Evolutionary conservation across 805 yeast species (phyloP).

Genomic region (Nakazawaea ambrosiae): DNA sequence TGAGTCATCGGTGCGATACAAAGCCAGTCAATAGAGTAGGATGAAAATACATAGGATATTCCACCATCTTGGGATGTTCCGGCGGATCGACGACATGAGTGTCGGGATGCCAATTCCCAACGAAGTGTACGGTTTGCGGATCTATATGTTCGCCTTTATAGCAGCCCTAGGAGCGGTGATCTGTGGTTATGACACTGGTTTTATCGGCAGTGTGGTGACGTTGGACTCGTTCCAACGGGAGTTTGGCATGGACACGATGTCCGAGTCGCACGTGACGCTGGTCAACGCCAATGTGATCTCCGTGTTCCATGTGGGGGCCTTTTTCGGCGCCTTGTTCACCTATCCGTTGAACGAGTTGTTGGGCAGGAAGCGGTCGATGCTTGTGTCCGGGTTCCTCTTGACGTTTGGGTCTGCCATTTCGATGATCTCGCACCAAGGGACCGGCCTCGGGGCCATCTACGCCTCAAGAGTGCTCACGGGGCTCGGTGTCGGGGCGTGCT

Average conservation of each 20-base stretch:
- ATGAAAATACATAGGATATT: not conserved
- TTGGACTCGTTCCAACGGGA: conserved; percentile 35
- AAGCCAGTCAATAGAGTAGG: no score
- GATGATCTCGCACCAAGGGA: conserved; percentile 22
- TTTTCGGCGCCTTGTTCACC: conserved; percentile 37
- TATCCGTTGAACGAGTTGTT: conserved; percentile 34
- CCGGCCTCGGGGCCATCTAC: conserved; percentile 38
- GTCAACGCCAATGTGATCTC: conserved; percentile 37
- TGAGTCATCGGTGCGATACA: no score
- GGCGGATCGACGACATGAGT: conserved; percentile 6
- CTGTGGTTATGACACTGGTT: conserved; percentile 51
- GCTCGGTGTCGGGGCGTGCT: conserved; percentile 44
- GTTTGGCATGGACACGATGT: conserved; percentile 32
- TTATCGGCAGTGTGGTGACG: conserved; percentile 47
- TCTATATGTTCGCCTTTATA: conserved; percentile 33
- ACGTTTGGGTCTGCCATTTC: conserved; percentile 39
- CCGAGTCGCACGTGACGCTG: conserved; percentile 18
- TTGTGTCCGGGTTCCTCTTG: conserved; percentile 32
- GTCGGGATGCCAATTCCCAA: conserved; percentile 25
- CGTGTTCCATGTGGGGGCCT: conserved; percentile 46
- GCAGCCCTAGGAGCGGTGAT: conserved; percentile 44
- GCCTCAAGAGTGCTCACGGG: conserved; percentile 49
- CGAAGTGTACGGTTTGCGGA: conserved; percentile 36
- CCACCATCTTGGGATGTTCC: conserved; percentile 8
- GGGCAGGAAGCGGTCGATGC: conserved; percentile 33